A percentile compares a stretch with the other conserved stretches of the same genome.
These are phyloP conservation scores for Carpediemonas membranifera DNA, from an alignment of 78 protist genomes.

Conservation along the genomic window DNA sequence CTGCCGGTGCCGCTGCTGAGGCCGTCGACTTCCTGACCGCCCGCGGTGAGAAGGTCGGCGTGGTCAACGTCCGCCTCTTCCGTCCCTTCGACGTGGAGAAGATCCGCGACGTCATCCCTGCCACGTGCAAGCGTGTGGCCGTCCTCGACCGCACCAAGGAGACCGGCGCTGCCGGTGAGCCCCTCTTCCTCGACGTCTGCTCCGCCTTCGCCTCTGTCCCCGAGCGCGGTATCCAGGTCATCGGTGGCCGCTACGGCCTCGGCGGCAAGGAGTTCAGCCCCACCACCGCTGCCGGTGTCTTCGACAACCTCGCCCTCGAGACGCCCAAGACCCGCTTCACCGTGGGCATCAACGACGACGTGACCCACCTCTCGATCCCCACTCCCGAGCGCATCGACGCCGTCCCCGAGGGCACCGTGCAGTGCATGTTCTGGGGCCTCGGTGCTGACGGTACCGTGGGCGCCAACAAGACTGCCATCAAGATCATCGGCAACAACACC, in stretches of 20 bases:
- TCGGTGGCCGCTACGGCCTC: slow-evolving; percentile 56
- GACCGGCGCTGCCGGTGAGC: slow-evolving; percentile 45
- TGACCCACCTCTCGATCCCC: slow-evolving; percentile 31
- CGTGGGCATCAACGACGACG: slow-evolving; percentile 58
- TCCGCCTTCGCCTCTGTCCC: not conserved
- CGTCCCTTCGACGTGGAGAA: slow-evolving; percentile 39
- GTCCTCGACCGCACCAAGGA: slow-evolving; percentile 51
- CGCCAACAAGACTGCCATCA: slow-evolving; percentile 59
- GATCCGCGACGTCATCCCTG: slow-evolving; percentile 41
- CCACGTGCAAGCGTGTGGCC: slow-evolving; percentile 22
- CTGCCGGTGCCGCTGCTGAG: slow-evolving; percentile 17
- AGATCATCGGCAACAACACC: slow-evolving; percentile 44
- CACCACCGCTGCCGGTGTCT: slow-evolving; percentile 21
- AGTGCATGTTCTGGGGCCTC: slow-evolving; percentile 50
- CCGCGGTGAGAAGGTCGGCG: slow-evolving; percentile 43
- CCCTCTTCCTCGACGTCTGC: slow-evolving; percentile 50
- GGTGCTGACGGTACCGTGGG: slow-evolving; percentile 71
- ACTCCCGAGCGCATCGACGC: slow-evolving; percentile 5
- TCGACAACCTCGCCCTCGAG: slow-evolving; percentile 34
- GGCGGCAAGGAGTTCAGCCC: slow-evolving; percentile 59
- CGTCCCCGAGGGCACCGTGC: slow-evolving; percentile 38
- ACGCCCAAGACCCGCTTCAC: slow-evolving; percentile 38
- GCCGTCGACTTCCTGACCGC: slow-evolving; percentile 18
- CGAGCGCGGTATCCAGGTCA: not conserved
- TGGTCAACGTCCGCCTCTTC: slow-evolving; percentile 47